Evolutionary conservation across 2,329 filamentous ascomycete species (phyloP).

Genomic region (Neofusicoccum sp.): DNA sequence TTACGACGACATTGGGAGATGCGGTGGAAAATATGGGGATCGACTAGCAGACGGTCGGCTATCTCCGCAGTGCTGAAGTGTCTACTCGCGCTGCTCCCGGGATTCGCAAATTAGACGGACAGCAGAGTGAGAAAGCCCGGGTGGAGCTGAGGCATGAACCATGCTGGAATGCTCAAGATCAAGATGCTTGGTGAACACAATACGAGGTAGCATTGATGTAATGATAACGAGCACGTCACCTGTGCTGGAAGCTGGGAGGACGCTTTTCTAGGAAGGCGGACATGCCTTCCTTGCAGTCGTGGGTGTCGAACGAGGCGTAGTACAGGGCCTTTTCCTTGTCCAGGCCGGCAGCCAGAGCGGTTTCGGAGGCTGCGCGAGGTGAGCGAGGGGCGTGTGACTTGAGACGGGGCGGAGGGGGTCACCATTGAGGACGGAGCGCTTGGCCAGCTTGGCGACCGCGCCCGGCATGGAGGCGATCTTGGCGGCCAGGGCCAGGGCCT

Average conservation of each 20-base stretch:
- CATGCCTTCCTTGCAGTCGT: constrained; percentile 44
- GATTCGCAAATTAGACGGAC: too few species aligned
- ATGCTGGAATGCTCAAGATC: too few species aligned
- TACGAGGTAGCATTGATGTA: background rate
- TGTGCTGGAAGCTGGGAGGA: constrained; percentile 26
- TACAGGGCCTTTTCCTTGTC: constrained; percentile 34
- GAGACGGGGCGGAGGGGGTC: constrained; percentile 21
- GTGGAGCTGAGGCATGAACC: too few species aligned
- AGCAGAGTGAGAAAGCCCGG: too few species aligned
- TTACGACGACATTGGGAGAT: too few species aligned
- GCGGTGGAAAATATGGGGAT: too few species aligned
- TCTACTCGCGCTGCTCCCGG: too few species aligned
- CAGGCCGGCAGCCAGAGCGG: constrained; percentile 42
- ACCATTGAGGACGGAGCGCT: constrained; percentile 46
- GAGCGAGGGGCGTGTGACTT: constrained; percentile 22
- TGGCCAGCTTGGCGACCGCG: constrained; percentile 43
- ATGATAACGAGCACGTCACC: too few species aligned
- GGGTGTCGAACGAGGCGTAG: constrained; percentile 36
- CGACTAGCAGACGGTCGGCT: too few species aligned
- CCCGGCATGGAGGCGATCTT: constrained; percentile 42
- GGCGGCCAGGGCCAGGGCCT: constrained; percentile 39
- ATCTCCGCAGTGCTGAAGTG: too few species aligned
- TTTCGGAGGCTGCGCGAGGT: constrained; percentile 41
- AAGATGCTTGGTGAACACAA: too few species aligned
- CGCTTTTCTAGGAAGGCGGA: constrained; percentile 44